Percentiles rank a stretch among this genome's conserved stretches.
phyloP scores from a whole-genome alignment of 805 yeast species.

The Candida succiphila region DNA sequence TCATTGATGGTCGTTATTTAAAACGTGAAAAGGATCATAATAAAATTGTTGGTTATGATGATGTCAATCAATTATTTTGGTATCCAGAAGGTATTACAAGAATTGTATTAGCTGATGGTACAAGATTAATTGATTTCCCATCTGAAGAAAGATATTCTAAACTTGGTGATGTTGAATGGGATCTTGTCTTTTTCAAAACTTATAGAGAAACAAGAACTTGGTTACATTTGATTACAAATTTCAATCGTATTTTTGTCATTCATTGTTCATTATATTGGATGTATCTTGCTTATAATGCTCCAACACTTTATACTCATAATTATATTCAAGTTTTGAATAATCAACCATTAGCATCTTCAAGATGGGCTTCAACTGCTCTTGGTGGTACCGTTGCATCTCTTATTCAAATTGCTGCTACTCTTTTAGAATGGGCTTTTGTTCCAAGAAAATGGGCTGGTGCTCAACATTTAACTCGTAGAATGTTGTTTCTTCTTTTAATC shows the following conservation, averaged over 20 bases:
- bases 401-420: conserved; percentile 79
- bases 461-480: conserved; percentile 86
- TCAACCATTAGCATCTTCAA: conserved; percentile 80
- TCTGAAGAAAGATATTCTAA: conserved; percentile 80
- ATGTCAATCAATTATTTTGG: conserved; percentile 98
- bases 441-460: conserved; percentile 99
- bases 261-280: conserved; percentile 90
- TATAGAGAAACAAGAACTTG: conserved; percentile 94
- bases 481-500: conserved; percentile 60
- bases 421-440: conserved; percentile 91
- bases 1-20: conserved; percentile 70
- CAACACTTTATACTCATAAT: conserved; percentile 79
- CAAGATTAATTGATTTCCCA: conserved; percentile 85
- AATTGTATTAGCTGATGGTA: conserved; percentile 84
- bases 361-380: conserved; percentile 88
- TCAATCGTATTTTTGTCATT: conserved; percentile 96
- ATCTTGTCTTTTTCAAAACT: conserved; percentile 86
- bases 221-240: conserved; percentile 91
- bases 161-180: conserved; percentile 91
- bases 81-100: conserved; percentile 97
- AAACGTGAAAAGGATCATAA: conserved; percentile 83
- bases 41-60: conserved; percentile 86
- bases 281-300: conserved; percentile 89
- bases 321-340: conserved; percentile 77
- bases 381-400: conserved; percentile 84